These are phyloP conservation scores for Globisporangium acanthophoron DNA, from an alignment of 352 stramenopile genomes.

Conservation along the genomic window DNA sequence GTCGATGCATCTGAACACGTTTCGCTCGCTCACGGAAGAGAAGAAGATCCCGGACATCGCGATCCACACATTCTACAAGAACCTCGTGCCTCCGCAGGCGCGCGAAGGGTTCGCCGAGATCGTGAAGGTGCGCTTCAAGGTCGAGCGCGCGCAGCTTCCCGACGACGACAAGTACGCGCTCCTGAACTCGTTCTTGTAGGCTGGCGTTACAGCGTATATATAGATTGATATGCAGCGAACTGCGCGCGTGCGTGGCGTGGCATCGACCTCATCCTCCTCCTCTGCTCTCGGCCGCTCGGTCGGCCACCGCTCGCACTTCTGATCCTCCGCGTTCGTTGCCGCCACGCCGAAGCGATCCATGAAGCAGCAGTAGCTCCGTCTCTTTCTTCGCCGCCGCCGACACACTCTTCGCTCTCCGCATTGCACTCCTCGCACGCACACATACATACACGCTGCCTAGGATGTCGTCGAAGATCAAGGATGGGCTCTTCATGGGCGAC, in stretches of 20 bases:
- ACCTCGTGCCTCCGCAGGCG: constrained; percentile 50
- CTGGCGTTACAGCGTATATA: no score
- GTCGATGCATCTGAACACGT: constrained; percentile 83
- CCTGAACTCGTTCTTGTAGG: constrained; percentile 61
- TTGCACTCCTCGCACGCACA: neutral
- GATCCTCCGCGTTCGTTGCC: neutral
- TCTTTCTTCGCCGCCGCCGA: neutral
- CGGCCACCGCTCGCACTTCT: neutral
- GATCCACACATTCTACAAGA: constrained; percentile 88
- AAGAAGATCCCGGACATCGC: constrained; percentile 82
- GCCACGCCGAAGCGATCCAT: constrained; percentile 3
- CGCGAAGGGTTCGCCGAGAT: constrained; percentile 72
- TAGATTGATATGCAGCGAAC: neutral
- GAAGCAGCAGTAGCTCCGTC: constrained; percentile 3
- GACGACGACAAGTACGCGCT: constrained; percentile 27
- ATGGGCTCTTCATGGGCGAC: constrained; percentile 93
- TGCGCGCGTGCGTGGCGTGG: no score
- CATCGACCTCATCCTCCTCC: no score
- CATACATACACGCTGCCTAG: neutral
- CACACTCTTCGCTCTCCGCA: neutral
- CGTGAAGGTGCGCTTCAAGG: constrained; percentile 59
- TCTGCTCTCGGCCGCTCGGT: no score
- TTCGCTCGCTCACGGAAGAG: constrained; percentile 59
- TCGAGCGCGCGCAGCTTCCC: constrained; percentile 31
- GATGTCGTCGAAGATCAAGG: constrained; percentile 94